phyloP scores from a whole-genome alignment of 176 grass and related monocot species.

The Zoysia pacifica region DNA sequence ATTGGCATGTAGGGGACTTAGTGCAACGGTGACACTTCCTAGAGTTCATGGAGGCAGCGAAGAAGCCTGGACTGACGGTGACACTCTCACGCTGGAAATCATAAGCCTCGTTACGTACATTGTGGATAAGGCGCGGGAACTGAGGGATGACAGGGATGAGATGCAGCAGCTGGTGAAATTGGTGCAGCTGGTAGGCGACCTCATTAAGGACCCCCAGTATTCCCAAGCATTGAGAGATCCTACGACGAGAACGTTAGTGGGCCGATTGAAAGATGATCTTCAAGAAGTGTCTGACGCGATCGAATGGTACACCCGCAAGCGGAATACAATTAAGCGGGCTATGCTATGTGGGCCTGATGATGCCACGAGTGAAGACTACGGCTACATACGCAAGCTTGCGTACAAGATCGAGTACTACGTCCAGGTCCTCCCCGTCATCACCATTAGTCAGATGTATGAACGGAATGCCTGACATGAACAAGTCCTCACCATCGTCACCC shows the following conservation, averaged over 20 bases:
- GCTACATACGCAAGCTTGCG: background rate
- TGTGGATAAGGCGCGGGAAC: background rate
- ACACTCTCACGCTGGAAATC: too few species aligned
- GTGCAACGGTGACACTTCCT: too few species aligned
- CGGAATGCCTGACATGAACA: too few species aligned
- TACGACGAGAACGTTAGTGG: background rate
- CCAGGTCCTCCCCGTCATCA: background rate
- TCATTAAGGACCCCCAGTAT: background rate
- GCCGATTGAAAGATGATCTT: background rate
- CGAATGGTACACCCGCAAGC: background rate
- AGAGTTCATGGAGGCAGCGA: too few species aligned
- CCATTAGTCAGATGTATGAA: background rate
- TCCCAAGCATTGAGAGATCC: background rate
- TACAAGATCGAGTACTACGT: conserved; percentile 9
- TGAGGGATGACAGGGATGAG: background rate
- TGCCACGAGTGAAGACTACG: too few species aligned
- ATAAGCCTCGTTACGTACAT: background rate
- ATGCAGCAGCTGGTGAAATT: background rate
- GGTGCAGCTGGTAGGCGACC: background rate
- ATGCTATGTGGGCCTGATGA: background rate
- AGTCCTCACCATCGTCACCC: too few species aligned
- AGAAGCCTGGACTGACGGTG: too few species aligned
- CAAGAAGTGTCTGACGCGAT: background rate
- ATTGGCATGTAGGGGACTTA: too few species aligned
- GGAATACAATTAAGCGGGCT: too few species aligned